These are phyloP conservation scores for Lupinus albus DNA, from an alignment of 306 rosid genomes.

Conservation along the genomic window DNA sequence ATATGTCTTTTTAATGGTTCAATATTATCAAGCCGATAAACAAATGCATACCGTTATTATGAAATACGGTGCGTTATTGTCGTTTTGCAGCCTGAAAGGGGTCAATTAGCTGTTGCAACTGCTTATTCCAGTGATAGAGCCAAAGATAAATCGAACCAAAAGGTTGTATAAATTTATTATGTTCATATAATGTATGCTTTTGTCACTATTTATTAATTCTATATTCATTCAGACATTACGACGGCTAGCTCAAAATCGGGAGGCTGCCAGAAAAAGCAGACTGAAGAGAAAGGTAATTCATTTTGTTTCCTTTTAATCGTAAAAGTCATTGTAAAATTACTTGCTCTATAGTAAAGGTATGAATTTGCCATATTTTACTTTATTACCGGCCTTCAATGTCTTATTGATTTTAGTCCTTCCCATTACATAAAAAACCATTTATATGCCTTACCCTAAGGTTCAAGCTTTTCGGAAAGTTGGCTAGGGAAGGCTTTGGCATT, in stretches of 20 bases:
- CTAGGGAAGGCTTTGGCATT: no score
- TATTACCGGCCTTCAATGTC: background rate
- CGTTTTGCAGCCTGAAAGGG: slow-evolving; percentile 73
- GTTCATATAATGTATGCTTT: slow-evolving; percentile 19
- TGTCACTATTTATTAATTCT: slow-evolving; percentile 32
- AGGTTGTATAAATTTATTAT: slow-evolving; percentile 53
- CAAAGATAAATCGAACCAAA: slow-evolving; percentile 89
- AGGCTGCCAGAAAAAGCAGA: slow-evolving; percentile 96
- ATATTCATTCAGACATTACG: slow-evolving; percentile 65
- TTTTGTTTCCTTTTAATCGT: slow-evolving; percentile 10
- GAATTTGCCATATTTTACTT: slow-evolving; percentile 21
- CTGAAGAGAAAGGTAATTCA: slow-evolving; percentile 70
- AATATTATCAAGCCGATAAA: slow-evolving; percentile 5
- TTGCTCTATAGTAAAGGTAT: background rate
- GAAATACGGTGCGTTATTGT: slow-evolving; percentile 26
- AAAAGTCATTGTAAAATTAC: slow-evolving; percentile 9
- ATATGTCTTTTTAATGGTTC: background rate
- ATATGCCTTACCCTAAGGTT: background rate
- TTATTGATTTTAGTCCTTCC: background rate
- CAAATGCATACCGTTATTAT: background rate
- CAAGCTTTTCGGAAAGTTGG: background rate
- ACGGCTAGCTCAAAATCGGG: slow-evolving; percentile 98
- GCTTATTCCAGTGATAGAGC: slow-evolving; percentile 80
- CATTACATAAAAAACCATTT: background rate
- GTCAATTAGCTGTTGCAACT: slow-evolving; percentile 16